Evolutionary conservation across 2,329 filamentous ascomycete species (phyloP).

Genomic region (Alternaria brassicae): DNA sequence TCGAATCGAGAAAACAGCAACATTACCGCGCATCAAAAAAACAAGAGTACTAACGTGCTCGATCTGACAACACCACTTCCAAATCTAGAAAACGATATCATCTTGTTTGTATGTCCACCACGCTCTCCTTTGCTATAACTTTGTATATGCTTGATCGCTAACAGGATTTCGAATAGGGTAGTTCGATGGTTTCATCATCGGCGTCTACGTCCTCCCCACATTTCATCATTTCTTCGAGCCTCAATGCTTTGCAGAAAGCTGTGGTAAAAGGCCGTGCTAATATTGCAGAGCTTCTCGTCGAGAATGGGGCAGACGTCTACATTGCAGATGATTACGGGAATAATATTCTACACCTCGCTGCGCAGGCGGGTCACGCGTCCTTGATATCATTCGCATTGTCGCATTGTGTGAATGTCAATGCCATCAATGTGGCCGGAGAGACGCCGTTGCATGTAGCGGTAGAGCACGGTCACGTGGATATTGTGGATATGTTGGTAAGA

Average conservation of each 20-base stretch:
- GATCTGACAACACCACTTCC: neutral
- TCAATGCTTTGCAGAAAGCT: conserved; percentile 8
- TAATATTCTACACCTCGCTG: conserved; percentile 5
- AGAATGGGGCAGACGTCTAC: conserved; percentile 8
- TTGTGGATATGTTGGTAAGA: conserved; percentile 7
- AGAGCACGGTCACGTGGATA: conserved; percentile 5
- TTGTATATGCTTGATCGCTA: neutral
- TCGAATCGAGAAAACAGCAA: neutral
- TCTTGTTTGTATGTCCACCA: neutral
- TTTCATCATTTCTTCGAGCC: neutral
- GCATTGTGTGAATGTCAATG: conserved; percentile 5
- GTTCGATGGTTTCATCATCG: neutral
- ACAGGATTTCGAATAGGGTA: neutral
- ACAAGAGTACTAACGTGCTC: neutral
- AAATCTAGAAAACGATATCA: neutral
- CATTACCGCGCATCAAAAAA: neutral
- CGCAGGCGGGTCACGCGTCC: neutral
- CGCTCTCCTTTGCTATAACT: neutral
- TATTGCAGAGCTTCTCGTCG: conserved; percentile 4
- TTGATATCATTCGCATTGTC: conserved; percentile 2
- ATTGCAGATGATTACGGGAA: neutral
- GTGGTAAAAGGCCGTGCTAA: neutral
- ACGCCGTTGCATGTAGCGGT: conserved; percentile 15
- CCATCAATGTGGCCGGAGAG: conserved; percentile 4
- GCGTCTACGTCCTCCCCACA: neutral